phyloP scores from a whole-genome alignment of 495 filamentous ascomycete genomes.

The Copromyces sp. region DNA sequence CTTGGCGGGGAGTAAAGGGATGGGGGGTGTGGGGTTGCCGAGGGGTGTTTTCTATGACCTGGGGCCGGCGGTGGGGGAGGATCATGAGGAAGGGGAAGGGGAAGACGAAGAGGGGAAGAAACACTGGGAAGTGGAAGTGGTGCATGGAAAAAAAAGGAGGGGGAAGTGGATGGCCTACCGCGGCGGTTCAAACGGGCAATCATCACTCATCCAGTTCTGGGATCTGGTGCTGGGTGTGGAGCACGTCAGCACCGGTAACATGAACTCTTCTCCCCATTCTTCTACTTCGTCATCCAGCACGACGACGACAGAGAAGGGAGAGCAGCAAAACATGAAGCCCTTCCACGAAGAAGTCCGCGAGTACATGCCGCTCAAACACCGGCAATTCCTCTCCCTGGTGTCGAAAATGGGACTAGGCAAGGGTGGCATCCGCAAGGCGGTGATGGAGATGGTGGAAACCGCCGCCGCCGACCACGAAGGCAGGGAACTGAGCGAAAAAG shows the following conservation, averaged over 20 bases:
- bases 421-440: constrained; percentile 8
- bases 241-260: constrained; percentile 35
- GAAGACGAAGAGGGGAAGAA: too few species aligned
- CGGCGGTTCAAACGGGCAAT: constrained; percentile 92
- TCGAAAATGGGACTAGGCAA: constrained; percentile 34
- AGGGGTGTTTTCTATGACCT: constrained; percentile 79
- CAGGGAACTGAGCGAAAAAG: constrained; percentile 49
- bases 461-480: constrained; percentile 23
- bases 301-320: constrained; percentile 46
- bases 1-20: constrained; percentile 92
- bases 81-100: constrained; percentile 69
- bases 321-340: constrained; percentile 65
- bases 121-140: too few species aligned
- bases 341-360: constrained; percentile 86
- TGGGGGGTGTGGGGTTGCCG: constrained; percentile 84
- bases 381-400: constrained; percentile 67
- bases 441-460: constrained; percentile 2
- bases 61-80: constrained; percentile 58
- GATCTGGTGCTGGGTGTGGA: constrained; percentile 86
- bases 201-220: constrained; percentile 89
- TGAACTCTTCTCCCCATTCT: not conserved
- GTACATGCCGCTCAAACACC: constrained; percentile 88
- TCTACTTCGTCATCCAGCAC: constrained; percentile 32
- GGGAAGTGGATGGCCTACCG: constrained; percentile 67
- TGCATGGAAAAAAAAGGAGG: constrained; percentile 13